Evolutionary conservation across 176 grass and related monocot genomes (phyloP).

Genomic region (Eleusine coracana): DNA sequence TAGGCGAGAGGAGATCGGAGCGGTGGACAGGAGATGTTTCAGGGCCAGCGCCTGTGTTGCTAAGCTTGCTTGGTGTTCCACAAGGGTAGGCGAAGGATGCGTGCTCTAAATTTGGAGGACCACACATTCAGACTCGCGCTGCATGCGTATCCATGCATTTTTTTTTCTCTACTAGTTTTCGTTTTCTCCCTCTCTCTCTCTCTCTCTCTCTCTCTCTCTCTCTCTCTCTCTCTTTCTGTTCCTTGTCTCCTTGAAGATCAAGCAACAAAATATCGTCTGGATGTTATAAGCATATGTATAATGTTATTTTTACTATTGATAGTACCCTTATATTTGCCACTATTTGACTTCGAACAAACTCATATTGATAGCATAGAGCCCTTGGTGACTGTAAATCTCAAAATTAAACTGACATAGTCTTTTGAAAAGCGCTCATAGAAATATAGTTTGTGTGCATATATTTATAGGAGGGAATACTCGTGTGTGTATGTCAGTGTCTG

Average conservation of each 20-base stretch:
- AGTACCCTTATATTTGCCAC: too few species aligned
- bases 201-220: background rate
- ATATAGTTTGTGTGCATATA: too few species aligned
- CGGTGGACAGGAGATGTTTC: conserved; percentile 40
- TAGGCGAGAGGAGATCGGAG: background rate
- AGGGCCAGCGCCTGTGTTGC: background rate
- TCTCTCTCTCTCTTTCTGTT: background rate
- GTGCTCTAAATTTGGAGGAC: conserved; percentile 21
- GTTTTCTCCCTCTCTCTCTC: background rate
- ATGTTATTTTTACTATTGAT: too few species aligned
- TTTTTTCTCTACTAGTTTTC: background rate
- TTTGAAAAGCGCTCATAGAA: too few species aligned
- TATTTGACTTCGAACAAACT: too few species aligned
- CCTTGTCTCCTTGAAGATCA: background rate
- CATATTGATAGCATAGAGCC: too few species aligned
- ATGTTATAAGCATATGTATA: too few species aligned
- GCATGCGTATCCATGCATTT: background rate
- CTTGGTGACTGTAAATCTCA: too few species aligned
- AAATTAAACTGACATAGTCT: too few species aligned
- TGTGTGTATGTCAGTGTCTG: too few species aligned
- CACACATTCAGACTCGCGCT: background rate
- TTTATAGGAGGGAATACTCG: too few species aligned
- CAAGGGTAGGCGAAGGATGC: conserved; percentile 16
- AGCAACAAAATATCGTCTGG: too few species aligned
- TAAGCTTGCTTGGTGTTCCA: conserved; percentile 21